Conservation (phyloP, 495 filamentous ascomycete genomes). For the Trichoderma parareesei region DNA sequence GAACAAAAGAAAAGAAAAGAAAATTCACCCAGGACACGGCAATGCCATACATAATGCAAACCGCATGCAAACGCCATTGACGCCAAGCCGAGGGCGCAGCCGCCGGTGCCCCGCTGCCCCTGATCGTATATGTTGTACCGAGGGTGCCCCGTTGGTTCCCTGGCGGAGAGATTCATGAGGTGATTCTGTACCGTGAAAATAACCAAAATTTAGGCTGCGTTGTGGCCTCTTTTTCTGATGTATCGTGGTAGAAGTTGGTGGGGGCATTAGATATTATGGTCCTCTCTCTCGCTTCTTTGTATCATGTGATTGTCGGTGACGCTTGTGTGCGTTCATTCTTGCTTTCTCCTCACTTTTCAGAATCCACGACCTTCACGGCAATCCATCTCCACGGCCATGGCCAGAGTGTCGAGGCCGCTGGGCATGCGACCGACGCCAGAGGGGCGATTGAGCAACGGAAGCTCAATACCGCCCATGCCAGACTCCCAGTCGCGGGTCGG, state of each 20-base stretch:
- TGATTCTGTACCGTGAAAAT: not conserved
- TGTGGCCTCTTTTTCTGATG: not conserved
- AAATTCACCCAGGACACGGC: not conserved
- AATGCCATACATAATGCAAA: not conserved
- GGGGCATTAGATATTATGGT: not conserved
- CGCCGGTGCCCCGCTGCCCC: not conserved
- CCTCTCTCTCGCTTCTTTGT: not conserved
- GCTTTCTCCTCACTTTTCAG: not conserved
- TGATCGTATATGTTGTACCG: not conserved
- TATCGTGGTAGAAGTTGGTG: not conserved
- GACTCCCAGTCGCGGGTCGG: slow-evolving; percentile 26
- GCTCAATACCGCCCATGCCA: slow-evolving; percentile 30
- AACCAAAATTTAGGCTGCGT: not conserved
- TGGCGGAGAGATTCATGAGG: not conserved
- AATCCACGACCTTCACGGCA: slow-evolving; percentile 4
- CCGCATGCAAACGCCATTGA: not conserved
- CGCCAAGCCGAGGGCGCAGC: not conserved
- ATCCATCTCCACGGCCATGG: slow-evolving; percentile 11
- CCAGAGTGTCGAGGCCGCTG: slow-evolving; percentile 13
- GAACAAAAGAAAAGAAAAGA: not conserved
- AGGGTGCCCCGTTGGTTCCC: not conserved
- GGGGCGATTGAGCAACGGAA: slow-evolving; percentile 30
- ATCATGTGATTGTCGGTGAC: not conserved
- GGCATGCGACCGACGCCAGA: slow-evolving; percentile 13
- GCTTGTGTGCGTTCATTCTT: not conserved